Evolutionary conservation across 2,329 filamentous ascomycete species (phyloP).

Genomic region (Trichoderma asperellum): DNA sequence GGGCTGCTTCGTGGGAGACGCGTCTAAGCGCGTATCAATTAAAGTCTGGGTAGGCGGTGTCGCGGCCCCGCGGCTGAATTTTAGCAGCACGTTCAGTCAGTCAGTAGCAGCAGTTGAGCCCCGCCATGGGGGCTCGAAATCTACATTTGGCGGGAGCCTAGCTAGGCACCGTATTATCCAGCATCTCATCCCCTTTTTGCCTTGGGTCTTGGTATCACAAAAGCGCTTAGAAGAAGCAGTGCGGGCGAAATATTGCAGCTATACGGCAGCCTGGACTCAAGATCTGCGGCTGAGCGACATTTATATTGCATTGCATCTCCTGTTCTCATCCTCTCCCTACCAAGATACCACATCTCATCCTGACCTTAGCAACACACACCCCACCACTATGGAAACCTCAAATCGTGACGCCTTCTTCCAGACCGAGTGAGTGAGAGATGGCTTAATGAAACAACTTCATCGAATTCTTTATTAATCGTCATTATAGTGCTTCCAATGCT

Average conservation of each 20-base stretch:
- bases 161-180: background rate
- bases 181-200: background rate
- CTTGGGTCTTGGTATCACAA: background rate
- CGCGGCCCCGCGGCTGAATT: constrained; percentile 36
- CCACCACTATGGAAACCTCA: constrained; percentile 65
- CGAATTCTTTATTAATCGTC: background rate
- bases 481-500: constrained; percentile 24
- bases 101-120: background rate
- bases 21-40: constrained; percentile 46
- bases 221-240: background rate
- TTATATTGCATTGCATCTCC: background rate
- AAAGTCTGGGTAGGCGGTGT: constrained; percentile 40
- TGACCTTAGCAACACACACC: background rate
- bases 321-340: background rate
- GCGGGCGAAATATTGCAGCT: background rate
- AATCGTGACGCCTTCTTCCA: constrained; percentile 89
- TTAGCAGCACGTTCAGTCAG: background rate
- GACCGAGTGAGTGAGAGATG: constrained; percentile 68
- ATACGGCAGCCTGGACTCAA: constrained; percentile 4
- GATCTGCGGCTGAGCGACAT: background rate
- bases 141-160: constrained; percentile 9
- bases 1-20: constrained; percentile 38
- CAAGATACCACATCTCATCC: background rate
- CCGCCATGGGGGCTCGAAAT: constrained; percentile 15
- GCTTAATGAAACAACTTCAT: background rate